Evolutionary conservation across 495 filamentous ascomycete species (phyloP).

Genomic region (Staphylotrichum tortipilum): DNA sequence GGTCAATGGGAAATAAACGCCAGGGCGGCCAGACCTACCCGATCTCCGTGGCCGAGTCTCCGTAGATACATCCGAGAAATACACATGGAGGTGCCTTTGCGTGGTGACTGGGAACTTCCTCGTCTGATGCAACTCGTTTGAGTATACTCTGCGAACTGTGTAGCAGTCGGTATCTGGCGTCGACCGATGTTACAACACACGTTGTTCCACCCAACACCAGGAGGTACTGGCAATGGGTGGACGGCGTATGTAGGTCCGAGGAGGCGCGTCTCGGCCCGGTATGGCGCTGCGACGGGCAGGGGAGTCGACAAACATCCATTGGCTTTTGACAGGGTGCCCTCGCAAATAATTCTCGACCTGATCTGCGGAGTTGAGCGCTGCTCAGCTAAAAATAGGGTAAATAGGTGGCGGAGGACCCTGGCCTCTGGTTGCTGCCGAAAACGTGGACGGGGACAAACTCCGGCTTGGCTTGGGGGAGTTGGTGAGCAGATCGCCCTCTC

Average conservation of each 20-base stretch:
- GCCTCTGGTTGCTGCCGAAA: slow-evolving; percentile 2
- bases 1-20: no score
- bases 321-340: not conserved
- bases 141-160: not conserved
- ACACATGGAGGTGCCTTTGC: no score
- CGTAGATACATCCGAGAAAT: no score
- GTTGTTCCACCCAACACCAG: not conserved
- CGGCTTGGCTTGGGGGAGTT: slow-evolving; percentile 9
- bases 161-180: not conserved
- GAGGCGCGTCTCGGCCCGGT: not conserved
- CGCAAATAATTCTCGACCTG: not conserved
- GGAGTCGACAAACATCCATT: not conserved
- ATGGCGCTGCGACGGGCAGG: not conserved
- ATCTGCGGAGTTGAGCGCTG: not conserved
- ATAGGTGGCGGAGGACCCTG: not conserved
- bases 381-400: slow-evolving; percentile 11
- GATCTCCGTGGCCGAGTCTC: no score
- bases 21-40: no score
- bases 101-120: no score
- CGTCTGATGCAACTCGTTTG: not conserved
- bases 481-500: not conserved
- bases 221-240: not conserved
- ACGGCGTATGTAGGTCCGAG: not conserved
- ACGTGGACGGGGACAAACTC: slow-evolving; percentile 2
- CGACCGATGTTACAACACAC: no score